Percentiles rank a stretch among this genome's conserved stretches.
Evolutionary conservation across 495 filamentous ascomycete genomes (phyloP).

Genomic region (Collariella sp.): DNA sequence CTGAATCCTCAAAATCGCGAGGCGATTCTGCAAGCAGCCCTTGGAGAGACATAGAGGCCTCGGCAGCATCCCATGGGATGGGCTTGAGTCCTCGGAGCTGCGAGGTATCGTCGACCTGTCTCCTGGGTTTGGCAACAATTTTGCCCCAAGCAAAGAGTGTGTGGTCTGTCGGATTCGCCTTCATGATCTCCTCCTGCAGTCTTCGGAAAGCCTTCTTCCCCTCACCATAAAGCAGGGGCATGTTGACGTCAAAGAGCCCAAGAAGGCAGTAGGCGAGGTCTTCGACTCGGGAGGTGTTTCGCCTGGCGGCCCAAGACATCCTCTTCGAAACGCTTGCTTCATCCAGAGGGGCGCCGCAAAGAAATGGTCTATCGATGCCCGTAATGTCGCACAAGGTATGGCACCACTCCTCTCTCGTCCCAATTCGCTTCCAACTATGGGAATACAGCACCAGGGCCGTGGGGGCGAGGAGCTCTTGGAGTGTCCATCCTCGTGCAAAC

Average conservation of each 20-base stretch:
- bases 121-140: background rate
- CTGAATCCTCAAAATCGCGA: conserved; percentile 13
- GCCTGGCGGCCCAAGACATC: conserved; percentile 27
- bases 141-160: conserved; percentile 24
- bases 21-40: conserved; percentile 18
- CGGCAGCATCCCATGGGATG: background rate
- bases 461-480: conserved; percentile 27
- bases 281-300: conserved; percentile 24
- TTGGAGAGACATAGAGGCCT: background rate
- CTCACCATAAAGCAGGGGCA: conserved; percentile 32
- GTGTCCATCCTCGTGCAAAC: conserved; percentile 34
- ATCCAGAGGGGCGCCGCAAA: background rate
- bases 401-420: background rate
- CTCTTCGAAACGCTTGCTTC: conserved; percentile 12
- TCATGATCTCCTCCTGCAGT: conserved; percentile 24
- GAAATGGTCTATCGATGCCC: background rate
- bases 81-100: background rate
- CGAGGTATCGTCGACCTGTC: background rate
- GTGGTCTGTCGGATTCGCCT: conserved; percentile 11
- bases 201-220: conserved; percentile 24
- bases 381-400: background rate
- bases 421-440: conserved; percentile 12
- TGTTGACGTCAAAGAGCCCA: conserved; percentile 27
- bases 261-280: conserved; percentile 32
- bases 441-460: conserved; percentile 16